Evolutionary conservation across 2,329 filamentous ascomycete genomes (phyloP).

Genomic region (Ophiocordyceps polyrhachis-furcata): DNA sequence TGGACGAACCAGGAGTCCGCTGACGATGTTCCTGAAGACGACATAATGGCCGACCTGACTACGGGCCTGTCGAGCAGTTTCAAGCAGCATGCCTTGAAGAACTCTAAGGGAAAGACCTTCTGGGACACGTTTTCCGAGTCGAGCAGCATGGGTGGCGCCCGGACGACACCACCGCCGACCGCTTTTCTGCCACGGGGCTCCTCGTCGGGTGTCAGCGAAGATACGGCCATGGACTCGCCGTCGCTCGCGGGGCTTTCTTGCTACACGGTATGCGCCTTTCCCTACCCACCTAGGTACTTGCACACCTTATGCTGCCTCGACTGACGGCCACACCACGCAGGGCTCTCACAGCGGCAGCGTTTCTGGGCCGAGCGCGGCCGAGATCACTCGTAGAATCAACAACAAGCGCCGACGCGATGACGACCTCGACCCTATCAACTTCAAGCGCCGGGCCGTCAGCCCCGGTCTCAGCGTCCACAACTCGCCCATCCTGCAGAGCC

Average conservation of each 20-base stretch:
- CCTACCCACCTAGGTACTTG: background rate
- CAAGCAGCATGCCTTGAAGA: slow-evolving; percentile 53
- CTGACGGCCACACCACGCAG: slow-evolving; percentile 3
- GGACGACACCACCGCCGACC: slow-evolving; percentile 47
- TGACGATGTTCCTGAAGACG: slow-evolving; percentile 53
- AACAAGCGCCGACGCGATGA: slow-evolving; percentile 77
- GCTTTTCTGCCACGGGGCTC: slow-evolving; percentile 40
- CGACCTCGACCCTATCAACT: slow-evolving; percentile 70
- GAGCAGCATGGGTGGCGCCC: slow-evolving; percentile 28
- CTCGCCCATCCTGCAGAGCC: slow-evolving; percentile 73
- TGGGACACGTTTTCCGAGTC: slow-evolving; percentile 67
- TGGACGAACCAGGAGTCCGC: slow-evolving; percentile 44
- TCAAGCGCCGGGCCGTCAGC: slow-evolving; percentile 82
- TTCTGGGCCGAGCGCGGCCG: slow-evolving; percentile 45
- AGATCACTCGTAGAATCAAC: slow-evolving; percentile 61
- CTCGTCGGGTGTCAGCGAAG: slow-evolving; percentile 45
- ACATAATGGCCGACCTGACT: slow-evolving; percentile 39
- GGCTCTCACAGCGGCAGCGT: slow-evolving; percentile 13
- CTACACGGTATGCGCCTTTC: slow-evolving; percentile 12
- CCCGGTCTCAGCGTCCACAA: slow-evolving; percentile 84
- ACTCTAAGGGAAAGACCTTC: slow-evolving; percentile 47
- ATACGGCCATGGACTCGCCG: slow-evolving; percentile 56
- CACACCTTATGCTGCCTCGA: background rate
- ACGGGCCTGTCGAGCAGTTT: slow-evolving; percentile 44
- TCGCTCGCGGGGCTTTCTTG: slow-evolving; percentile 19